Percentiles rank a stretch among this genome's conserved stretches.
Evolutionary conservation across 2,329 filamentous ascomycete genomes (phyloP).

Genomic region (Monosporascus sp.): DNA sequence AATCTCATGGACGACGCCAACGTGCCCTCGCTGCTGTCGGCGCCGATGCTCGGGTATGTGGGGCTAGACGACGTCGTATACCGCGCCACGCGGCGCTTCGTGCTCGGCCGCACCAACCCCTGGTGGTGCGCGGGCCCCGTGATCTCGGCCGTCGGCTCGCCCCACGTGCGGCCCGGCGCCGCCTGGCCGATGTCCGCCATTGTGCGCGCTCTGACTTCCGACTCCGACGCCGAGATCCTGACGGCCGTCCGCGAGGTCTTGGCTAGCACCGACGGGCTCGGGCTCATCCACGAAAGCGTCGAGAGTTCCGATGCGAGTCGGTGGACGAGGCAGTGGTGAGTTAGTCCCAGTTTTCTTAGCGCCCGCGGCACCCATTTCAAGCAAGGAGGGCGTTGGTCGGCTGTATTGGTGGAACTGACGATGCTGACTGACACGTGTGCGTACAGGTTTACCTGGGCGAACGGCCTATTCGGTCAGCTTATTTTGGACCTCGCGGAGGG

Average conservation of each 20-base stretch:
- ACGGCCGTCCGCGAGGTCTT: slow-evolving; percentile 60
- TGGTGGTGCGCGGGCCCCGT: slow-evolving; percentile 66
- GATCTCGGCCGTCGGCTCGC: slow-evolving; percentile 69
- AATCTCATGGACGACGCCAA: slow-evolving; percentile 71
- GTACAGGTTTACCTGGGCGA: slow-evolving; percentile 85
- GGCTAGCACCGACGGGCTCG: slow-evolving; percentile 65
- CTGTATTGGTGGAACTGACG: background rate
- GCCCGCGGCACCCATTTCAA: background rate
- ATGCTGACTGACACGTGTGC: slow-evolving; percentile 20
- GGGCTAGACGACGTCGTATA: slow-evolving; percentile 60
- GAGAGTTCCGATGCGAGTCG: slow-evolving; percentile 53
- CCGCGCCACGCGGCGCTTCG: slow-evolving; percentile 73
- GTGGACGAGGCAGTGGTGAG: slow-evolving; percentile 42
- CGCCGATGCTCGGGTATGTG: slow-evolving; percentile 60
- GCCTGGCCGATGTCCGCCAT: slow-evolving; percentile 55
- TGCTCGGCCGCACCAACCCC: slow-evolving; percentile 71
- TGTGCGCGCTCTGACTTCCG: slow-evolving; percentile 51
- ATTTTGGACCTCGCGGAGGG: slow-evolving; percentile 69
- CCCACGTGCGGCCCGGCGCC: slow-evolving; percentile 56
- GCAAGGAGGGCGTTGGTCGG: no score
- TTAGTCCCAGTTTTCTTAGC: background rate
- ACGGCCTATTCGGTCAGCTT: slow-evolving; percentile 80
- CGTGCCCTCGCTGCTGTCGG: slow-evolving; percentile 60
- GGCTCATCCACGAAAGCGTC: slow-evolving; percentile 77
- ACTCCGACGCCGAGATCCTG: slow-evolving; percentile 70